Percentiles rank a stretch among this genome's conserved stretches.
These are phyloP conservation scores for Aspergillus latus DNA, from an alignment of 2,329 filamentous ascomycete genomes.

Conservation along the genomic window DNA sequence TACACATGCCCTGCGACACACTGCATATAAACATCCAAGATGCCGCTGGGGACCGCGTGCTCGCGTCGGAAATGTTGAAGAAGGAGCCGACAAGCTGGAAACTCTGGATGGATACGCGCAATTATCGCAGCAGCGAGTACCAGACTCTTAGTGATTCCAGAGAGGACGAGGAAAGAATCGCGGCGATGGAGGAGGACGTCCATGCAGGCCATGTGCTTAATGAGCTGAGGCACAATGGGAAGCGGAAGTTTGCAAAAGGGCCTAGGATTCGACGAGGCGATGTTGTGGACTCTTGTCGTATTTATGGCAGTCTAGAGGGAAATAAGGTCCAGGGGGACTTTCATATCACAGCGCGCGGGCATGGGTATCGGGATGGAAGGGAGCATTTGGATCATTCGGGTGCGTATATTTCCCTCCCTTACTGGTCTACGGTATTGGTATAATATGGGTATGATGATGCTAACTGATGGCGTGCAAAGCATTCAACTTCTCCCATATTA, in stretches of 20 bases:
- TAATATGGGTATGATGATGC: not conserved
- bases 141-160: constrained; percentile 52
- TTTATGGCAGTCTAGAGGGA: constrained; percentile 84
- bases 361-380: constrained; percentile 84
- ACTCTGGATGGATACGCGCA: constrained; percentile 74
- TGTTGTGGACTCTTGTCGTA: constrained; percentile 73
- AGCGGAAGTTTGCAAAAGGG: constrained; percentile 67
- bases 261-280: constrained; percentile 61
- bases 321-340: constrained; percentile 99
- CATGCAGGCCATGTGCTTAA: constrained; percentile 90
- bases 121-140: constrained; percentile 57
- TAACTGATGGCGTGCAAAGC: constrained; percentile 47
- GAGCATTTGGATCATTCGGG: constrained; percentile 77
- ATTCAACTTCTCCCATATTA: constrained; percentile 97
- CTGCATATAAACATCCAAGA: constrained; percentile 98
- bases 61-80: constrained; percentile 71
- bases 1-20: constrained; percentile 82
- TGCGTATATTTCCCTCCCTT: constrained; percentile 47
- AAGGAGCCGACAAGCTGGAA: constrained; percentile 77
- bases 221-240: constrained; percentile 66
- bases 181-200: constrained; percentile 64
- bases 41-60: constrained; percentile 84
- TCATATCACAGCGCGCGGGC: constrained; percentile 91
- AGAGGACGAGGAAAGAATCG: constrained; percentile 57
- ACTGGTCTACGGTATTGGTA: not conserved